Evolutionary conservation across 2,329 filamentous ascomycete genomes (phyloP).

Genomic region (Scleromitrula shiraiana): DNA sequence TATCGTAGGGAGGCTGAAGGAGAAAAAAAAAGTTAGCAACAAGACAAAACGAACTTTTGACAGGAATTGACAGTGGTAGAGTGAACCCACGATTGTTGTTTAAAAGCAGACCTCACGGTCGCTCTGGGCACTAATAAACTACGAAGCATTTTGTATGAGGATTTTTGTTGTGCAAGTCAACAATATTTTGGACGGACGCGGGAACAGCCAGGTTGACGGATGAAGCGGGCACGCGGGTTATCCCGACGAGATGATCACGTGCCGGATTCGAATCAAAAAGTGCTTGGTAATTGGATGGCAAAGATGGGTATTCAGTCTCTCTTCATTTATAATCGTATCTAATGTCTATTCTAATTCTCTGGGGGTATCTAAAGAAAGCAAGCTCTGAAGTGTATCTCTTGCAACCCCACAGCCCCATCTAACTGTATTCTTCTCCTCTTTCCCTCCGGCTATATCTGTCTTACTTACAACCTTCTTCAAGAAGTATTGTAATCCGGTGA

Average conservation of each 20-base stretch:
- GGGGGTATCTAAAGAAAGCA: slow-evolving; percentile 10
- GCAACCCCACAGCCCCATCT: slow-evolving; percentile 40
- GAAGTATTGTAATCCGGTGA: slow-evolving; percentile 71
- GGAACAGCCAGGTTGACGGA: too few relatives aligned
- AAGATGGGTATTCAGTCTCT: too few relatives aligned
- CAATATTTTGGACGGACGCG: slow-evolving; percentile 7
- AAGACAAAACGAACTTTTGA: slow-evolving; percentile 1
- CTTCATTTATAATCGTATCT: too few relatives aligned
- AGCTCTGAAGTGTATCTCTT: slow-evolving; percentile 27
- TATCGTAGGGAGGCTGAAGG: slow-evolving; percentile 40
- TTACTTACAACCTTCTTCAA: slow-evolving; percentile 66
- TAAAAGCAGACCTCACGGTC: slow-evolving; percentile 49
- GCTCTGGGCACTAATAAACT: slow-evolving; percentile 53
- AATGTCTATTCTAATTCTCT: not conserved
- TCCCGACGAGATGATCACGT: slow-evolving; percentile 1
- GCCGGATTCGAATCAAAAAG: too few relatives aligned
- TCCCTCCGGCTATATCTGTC: slow-evolving; percentile 46
- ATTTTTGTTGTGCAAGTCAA: slow-evolving; percentile 15
- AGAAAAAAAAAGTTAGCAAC: slow-evolving; percentile 16
- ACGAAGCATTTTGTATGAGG: slow-evolving; percentile 45
- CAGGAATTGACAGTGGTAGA: slow-evolving; percentile 10
- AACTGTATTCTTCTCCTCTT: slow-evolving; percentile 40
- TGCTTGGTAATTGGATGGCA: not conserved
- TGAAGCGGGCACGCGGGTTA: too few relatives aligned
- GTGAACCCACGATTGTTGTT: slow-evolving; percentile 40